phyloP scores from a whole-genome alignment of 495 filamentous ascomycete species.

The Patellaria atrata region DNA sequence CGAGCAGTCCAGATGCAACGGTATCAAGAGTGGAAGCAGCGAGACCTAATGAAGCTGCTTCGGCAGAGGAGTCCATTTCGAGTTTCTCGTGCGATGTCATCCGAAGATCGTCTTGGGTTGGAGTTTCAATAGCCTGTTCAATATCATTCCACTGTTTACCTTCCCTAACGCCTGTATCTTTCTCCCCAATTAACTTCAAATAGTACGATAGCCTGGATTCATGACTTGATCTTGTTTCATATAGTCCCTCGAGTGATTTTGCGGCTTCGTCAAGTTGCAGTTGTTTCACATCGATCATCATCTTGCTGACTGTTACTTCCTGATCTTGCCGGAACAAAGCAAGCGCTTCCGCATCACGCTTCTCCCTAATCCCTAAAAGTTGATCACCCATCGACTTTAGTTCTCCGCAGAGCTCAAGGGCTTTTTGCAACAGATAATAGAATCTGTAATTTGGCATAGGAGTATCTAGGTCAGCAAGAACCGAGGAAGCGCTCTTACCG shows the following conservation, averaged over 20 bases:
- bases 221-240: too few species aligned
- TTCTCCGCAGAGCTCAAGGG: conserved; percentile 24
- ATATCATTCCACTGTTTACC: too few species aligned
- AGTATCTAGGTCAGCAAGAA: conserved; percentile 16
- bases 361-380: not conserved
- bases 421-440: conserved; percentile 18
- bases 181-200: too few species aligned
- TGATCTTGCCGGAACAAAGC: not conserved
- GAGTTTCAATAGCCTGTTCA: too few species aligned
- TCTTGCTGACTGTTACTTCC: not conserved
- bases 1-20: not conserved
- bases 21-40: not conserved
- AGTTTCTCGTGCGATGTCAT: not conserved
- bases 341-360: conserved; percentile 2
- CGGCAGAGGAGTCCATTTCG: not conserved
- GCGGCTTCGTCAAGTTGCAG: not conserved
- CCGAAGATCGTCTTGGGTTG: not conserved
- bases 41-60: not conserved
- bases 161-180: too few species aligned
- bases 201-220: too few species aligned
- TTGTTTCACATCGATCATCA: not conserved
- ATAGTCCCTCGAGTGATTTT: not conserved
- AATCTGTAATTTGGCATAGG: conserved; percentile 30
- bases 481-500: not conserved
- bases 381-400: conserved; percentile 12